Evolutionary conservation across 1,139 yeast species (phyloP).

Genomic region (Candida sp.): DNA sequence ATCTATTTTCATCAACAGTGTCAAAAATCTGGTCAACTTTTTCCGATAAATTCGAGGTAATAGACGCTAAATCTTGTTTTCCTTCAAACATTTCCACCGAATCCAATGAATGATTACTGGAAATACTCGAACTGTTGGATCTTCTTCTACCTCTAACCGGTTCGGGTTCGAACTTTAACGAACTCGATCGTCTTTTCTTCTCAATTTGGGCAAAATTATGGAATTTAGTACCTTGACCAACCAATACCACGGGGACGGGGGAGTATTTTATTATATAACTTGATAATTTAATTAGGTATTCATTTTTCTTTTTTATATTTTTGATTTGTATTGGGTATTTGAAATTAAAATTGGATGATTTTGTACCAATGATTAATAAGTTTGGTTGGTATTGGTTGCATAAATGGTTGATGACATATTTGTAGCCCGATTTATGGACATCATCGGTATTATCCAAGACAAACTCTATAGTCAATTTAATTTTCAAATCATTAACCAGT

Average conservation of each 20-base stretch:
- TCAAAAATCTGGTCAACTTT: constrained; percentile 5
- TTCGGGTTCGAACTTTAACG: constrained; percentile 1
- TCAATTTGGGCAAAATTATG: constrained; percentile 2
- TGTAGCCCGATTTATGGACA: constrained; percentile 19
- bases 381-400: constrained; percentile 42
- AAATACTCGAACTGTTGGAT: constrained; percentile 8
- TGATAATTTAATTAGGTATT: constrained; percentile 33
- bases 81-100: constrained; percentile 2
- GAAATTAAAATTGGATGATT: constrained; percentile 39
- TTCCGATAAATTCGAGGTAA: constrained; percentile 9
- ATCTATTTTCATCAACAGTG: constrained; percentile 9
- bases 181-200: constrained; percentile 1
- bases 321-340: constrained; percentile 37
- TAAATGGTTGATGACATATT: constrained; percentile 34
- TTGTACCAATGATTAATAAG: constrained; percentile 36
- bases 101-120: constrained; percentile 12
- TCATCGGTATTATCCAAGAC: constrained; percentile 25
- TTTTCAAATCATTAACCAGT: constrained; percentile 21
- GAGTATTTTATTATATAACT: constrained; percentile 41
- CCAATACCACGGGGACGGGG: constrained; percentile 37
- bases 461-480: constrained; percentile 55
- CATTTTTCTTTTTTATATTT: constrained; percentile 13
- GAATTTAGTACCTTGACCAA: constrained; percentile 17
- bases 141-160: constrained; percentile 3
- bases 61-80: constrained; percentile 7